Evolutionary conservation across 2,329 filamentous ascomycete genomes (phyloP).

Genomic region (Aureobasidium sp.): DNA sequence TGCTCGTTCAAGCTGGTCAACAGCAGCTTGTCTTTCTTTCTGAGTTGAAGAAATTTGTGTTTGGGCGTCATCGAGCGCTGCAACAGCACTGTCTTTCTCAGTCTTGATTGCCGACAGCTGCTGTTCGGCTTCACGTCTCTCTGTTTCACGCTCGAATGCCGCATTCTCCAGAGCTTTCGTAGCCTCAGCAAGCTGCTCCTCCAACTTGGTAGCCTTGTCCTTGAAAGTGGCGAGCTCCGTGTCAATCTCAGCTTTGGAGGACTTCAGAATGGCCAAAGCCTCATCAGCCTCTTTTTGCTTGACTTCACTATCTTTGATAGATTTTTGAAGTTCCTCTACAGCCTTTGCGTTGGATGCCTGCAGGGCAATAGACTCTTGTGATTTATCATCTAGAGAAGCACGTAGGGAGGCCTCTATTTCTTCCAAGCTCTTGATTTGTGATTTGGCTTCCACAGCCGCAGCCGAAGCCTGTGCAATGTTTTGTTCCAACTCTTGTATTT

Average conservation of each 20-base stretch:
- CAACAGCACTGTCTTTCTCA: not conserved
- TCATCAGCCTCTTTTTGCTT: slow-evolving; percentile 8
- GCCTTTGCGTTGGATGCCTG: slow-evolving; percentile 11
- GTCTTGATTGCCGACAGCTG: slow-evolving; percentile 14
- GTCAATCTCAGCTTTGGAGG: slow-evolving; percentile 7
- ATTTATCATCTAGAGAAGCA: not conserved
- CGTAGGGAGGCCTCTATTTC: not conserved
- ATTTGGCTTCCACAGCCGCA: slow-evolving; percentile 7
- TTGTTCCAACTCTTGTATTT: slow-evolving; percentile 12
- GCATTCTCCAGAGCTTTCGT: not conserved
- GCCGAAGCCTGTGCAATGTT: not conserved
- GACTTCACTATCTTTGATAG: slow-evolving; percentile 3
- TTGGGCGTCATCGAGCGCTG: slow-evolving; percentile 14
- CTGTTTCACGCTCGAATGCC: slow-evolving; percentile 11
- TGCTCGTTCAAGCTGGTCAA: not conserved
- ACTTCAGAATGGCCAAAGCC: slow-evolving; percentile 3
- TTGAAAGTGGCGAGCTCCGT: slow-evolving; percentile 11
- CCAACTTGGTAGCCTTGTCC: slow-evolving; percentile 14
- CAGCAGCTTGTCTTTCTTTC: slow-evolving; percentile 8
- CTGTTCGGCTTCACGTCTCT: not conserved
- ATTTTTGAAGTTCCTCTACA: slow-evolving; percentile 1
- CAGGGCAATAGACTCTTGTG: not conserved
- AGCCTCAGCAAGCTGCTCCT: slow-evolving; percentile 20
- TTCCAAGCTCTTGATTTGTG: slow-evolving; percentile 8
- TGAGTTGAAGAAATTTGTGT: slow-evolving; percentile 16